Conservation (phyloP, 2,329 filamentous ascomycete species). For the Penicillium sclerotigenum region DNA sequence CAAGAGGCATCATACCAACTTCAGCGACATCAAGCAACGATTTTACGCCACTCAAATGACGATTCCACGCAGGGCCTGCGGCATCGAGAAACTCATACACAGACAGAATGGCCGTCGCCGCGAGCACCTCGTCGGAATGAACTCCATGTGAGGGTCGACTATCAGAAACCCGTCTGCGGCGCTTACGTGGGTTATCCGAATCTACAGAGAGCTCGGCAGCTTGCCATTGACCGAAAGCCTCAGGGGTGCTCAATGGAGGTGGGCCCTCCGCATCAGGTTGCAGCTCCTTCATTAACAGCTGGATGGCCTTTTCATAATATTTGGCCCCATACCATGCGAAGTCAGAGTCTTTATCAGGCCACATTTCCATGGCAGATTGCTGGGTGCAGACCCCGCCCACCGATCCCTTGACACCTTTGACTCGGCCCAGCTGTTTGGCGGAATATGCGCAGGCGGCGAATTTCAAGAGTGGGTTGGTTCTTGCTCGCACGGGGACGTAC, state of each 20-base stretch:
- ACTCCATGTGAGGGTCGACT: conserved; percentile 42
- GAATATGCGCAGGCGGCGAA: conserved; percentile 59
- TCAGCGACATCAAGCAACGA: conserved; percentile 54
- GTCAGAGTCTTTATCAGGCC: conserved; percentile 50
- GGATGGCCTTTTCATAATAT: conserved; percentile 62
- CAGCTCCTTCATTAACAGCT: conserved; percentile 50
- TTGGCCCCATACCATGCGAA: conserved; percentile 61
- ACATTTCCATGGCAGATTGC: conserved; percentile 54
- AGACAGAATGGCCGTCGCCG: conserved; percentile 64
- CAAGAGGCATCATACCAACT: conserved; percentile 41
- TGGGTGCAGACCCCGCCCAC: conserved; percentile 46
- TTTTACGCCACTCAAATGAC: conserved; percentile 64
- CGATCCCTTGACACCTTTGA: conserved; percentile 52
- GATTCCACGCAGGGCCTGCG: conserved; percentile 60
- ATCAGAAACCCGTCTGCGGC: conserved; percentile 42
- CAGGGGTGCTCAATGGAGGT: conserved; percentile 33
- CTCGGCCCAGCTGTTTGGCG: conserved; percentile 58
- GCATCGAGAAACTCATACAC: conserved; percentile 67
- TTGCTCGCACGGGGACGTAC: conserved; percentile 58
- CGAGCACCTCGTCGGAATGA: conserved; percentile 57
- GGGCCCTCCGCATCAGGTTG: conserved; percentile 37
- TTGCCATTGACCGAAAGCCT: conserved; percentile 39
- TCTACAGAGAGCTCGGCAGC: conserved; percentile 32
- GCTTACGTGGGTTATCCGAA: conserved; percentile 44
- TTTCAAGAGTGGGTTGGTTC: conserved; percentile 47